Conservation (phyloP, 257 asterid genomes). For the Nicotiana paniculata region DNA sequence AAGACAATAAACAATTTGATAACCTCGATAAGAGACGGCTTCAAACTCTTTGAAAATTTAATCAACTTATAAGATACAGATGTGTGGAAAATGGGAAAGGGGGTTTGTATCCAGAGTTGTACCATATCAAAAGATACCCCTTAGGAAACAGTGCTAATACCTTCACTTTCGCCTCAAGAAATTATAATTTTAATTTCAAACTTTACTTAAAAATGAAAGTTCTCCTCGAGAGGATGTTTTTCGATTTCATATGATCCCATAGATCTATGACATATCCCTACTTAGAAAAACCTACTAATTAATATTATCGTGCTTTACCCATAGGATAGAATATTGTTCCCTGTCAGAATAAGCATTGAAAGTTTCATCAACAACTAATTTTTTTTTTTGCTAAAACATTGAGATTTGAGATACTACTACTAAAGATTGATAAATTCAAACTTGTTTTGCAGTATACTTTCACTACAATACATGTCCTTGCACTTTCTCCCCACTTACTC, state of each 20-base stretch:
- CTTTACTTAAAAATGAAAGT: background rate
- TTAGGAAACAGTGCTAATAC: slow-evolving; percentile 24
- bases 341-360: slow-evolving; percentile 51
- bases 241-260: background rate
- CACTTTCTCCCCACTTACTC: background rate
- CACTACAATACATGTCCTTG: background rate
- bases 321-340: background rate
- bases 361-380: background rate
- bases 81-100: slow-evolving; percentile 7
- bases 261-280: background rate
- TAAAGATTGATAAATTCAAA: slow-evolving; percentile 5
- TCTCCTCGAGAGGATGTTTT: slow-evolving; percentile 9
- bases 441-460: background rate
- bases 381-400: background rate
- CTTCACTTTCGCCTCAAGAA: slow-evolving; percentile 27
- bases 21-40: background rate
- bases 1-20: background rate
- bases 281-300: background rate
- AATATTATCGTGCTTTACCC: background rate
- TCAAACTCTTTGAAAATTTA: background rate
- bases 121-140: slow-evolving; percentile 14
- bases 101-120: slow-evolving; percentile 1
- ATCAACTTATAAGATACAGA: background rate
- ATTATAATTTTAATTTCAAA: slow-evolving; percentile 10
- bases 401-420: background rate